Conservation (phyloP, 257 asterid species). For the Forsythia suspensa region DNA sequence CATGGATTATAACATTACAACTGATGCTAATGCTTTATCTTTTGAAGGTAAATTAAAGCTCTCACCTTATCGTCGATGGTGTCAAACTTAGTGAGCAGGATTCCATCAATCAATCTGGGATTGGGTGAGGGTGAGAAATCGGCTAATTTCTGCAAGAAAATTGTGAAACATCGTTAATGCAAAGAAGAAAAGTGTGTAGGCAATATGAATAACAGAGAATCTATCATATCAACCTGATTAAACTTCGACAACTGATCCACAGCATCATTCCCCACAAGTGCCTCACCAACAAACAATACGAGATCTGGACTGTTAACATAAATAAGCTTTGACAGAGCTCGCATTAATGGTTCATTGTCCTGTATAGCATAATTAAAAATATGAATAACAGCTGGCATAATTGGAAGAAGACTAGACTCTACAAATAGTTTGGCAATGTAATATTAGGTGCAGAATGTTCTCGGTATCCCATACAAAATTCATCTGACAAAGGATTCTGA, state of each 20-base stretch:
- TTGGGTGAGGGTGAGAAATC: constrained; percentile 82
- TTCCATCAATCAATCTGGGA: constrained; percentile 93
- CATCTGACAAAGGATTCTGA: no score
- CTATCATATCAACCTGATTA: constrained; percentile 59
- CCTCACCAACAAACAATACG: constrained; percentile 94
- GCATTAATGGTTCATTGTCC: constrained; percentile 98
- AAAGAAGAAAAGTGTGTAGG: background rate
- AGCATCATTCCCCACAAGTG: constrained; percentile 95
- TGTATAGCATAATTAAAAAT: constrained; percentile 22
- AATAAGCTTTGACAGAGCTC: constrained; percentile 92
- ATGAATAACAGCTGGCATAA: background rate
- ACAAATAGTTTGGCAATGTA: background rate
- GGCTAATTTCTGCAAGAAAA: constrained; percentile 68
- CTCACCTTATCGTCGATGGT: constrained; percentile 95
- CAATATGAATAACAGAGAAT: background rate
- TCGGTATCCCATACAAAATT: no score
- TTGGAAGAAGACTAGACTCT: background rate
- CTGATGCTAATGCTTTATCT: no score
- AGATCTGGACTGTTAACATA: constrained; percentile 83
- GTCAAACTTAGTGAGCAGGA: constrained; percentile 90
- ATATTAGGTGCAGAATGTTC: no score
- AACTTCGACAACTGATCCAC: constrained; percentile 92
- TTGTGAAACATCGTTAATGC: background rate
- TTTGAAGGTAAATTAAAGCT: background rate
- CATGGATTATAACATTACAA: background rate